phyloP scores from a whole-genome alignment of 148 eudicot species.

The Tetragonia tetragonoides region DNA sequence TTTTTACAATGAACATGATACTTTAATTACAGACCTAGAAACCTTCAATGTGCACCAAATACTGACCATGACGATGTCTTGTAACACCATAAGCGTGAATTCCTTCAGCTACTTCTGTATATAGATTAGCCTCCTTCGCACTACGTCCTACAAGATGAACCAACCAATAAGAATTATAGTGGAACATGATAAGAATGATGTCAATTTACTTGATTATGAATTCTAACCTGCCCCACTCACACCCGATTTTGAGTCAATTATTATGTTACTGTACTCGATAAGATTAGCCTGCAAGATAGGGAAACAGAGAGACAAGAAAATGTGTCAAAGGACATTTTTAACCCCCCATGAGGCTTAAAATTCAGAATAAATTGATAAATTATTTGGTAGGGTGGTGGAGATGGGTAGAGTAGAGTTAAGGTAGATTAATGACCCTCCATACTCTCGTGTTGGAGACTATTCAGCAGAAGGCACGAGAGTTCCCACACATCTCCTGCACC shows the following conservation, averaged over 20 bases:
- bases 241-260: conserved; percentile 91
- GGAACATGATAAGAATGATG: neutral
- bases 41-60: conserved; percentile 6
- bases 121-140: conserved; percentile 92
- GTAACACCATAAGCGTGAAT: conserved; percentile 91
- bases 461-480: neutral
- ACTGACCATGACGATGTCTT: conserved; percentile 92
- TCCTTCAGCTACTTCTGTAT: conserved; percentile 95
- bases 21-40: neutral
- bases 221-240: conserved; percentile 96
- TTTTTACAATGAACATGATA: neutral
- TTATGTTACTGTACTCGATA: conserved; percentile 54
- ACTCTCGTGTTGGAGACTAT: neutral
- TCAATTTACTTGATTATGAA: conserved; percentile 1
- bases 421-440: neutral
- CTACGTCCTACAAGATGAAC: conserved; percentile 65
- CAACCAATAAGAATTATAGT: neutral
- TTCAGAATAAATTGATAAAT: neutral
- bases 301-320: neutral
- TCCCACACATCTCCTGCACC: neutral
- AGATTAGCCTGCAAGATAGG: conserved; percentile 64
- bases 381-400: neutral
- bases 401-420: neutral
- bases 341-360: neutral
- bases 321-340: neutral